Evolutionary conservation across 83 land plant species (phyloP).

Genomic region (Diphasiastrum complanatum): DNA sequence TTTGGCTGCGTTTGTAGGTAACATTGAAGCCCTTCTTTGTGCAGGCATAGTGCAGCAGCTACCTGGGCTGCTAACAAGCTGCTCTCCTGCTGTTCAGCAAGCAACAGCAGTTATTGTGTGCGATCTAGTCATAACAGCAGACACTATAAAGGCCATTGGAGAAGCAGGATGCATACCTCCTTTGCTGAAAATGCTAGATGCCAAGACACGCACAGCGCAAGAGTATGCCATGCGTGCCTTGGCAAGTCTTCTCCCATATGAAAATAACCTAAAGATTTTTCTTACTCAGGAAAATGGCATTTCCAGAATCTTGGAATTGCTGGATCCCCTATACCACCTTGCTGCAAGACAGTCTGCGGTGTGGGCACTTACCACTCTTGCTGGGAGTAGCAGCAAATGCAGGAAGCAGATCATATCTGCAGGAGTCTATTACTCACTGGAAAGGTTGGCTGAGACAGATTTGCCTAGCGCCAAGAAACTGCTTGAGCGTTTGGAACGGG

Average conservation of each 20-base stretch:
- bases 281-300: constrained; percentile 38
- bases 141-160: constrained; percentile 38
- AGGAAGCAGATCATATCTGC: constrained; percentile 42
- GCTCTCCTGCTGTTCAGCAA: constrained; percentile 22
- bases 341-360: constrained; percentile 32
- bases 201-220: constrained; percentile 29
- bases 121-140: constrained; percentile 23
- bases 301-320: constrained; percentile 26
- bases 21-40: constrained; percentile 6
- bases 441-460: constrained; percentile 43
- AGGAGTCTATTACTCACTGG: constrained; percentile 35
- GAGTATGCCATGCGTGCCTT: constrained; percentile 48
- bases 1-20: constrained; percentile 25
- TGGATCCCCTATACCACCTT: constrained; percentile 31
- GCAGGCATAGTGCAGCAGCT: constrained; percentile 36
- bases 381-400: constrained; percentile 28
- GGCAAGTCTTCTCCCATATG: constrained; percentile 29
- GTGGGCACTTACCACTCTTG: constrained; percentile 27
- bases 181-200: constrained; percentile 37
- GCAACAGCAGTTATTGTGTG: constrained; percentile 19
- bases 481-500: too few relatives aligned
- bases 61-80: constrained; percentile 26
- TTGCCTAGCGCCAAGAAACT: constrained; percentile 49
- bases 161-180: constrained; percentile 50
- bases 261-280: constrained; percentile 37